Evolutionary conservation across 495 filamentous ascomycete species (phyloP).

Genomic region (Letharia lupina): DNA sequence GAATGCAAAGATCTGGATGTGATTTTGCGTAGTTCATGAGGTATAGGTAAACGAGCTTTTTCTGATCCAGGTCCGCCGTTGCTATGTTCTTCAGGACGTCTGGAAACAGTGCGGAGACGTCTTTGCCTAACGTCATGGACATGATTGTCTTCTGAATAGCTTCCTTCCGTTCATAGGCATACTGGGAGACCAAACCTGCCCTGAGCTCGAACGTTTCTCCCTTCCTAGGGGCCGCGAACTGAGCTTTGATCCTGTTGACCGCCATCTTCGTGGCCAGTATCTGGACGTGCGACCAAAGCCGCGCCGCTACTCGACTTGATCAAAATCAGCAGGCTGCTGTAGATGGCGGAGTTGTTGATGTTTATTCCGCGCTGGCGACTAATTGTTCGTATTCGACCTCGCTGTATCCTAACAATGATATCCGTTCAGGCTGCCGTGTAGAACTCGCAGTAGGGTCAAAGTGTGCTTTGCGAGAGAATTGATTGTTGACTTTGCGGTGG

Average conservation of each 20-base stretch:
- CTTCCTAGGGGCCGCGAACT: constrained; percentile 86
- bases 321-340: constrained; percentile 10
- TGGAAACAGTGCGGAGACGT: constrained; percentile 94
- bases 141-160: constrained; percentile 99
- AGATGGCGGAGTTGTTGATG: constrained; percentile 1
- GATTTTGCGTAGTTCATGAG: constrained; percentile 99
- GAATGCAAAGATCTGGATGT: constrained; percentile 96
- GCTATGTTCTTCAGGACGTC: constrained; percentile 99
- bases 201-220: constrained; percentile 98
- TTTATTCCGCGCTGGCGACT: background rate
- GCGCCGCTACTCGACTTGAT: constrained; percentile 36
- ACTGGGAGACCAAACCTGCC: constrained; percentile 95
- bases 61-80: constrained; percentile 89
- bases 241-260: constrained; percentile 90
- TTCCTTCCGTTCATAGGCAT: constrained; percentile 98
- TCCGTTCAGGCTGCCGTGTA: background rate
- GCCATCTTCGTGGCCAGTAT: constrained; percentile 53
- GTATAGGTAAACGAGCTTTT: constrained; percentile 99
- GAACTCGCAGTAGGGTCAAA: background rate
- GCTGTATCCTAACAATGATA: background rate
- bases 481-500: background rate
- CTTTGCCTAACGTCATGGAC: constrained; percentile 98
- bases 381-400: background rate
- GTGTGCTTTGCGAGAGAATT: background rate
- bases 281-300: constrained; percentile 42